A percentile compares a stretch with the other conserved stretches of the same genome.
Evolutionary conservation across 495 filamentous ascomycete genomes (phyloP).

Genomic region (Penicillium daleae): DNA sequence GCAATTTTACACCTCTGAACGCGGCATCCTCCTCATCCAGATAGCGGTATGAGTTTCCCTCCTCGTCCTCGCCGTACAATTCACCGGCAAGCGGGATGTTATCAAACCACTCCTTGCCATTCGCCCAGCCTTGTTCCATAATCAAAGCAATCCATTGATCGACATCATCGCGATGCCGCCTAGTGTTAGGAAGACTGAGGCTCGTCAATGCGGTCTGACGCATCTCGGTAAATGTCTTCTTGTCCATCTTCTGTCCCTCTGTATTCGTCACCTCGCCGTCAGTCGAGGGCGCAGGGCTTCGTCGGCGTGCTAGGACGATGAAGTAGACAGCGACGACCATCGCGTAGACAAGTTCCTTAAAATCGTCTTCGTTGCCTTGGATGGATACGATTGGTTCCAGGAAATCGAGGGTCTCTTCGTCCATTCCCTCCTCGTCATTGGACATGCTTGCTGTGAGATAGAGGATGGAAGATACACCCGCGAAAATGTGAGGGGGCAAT

Average conservation of each 20-base stretch:
- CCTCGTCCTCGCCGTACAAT: conserved; percentile 45
- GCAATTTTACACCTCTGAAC: conserved; percentile 25
- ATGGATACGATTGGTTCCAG: conserved; percentile 41
- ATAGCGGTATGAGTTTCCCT: conserved; percentile 41
- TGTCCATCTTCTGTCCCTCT: conserved; percentile 47
- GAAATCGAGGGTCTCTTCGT: conserved; percentile 44
- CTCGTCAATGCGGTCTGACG: conserved; percentile 49
- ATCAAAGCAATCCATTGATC: conserved; percentile 62
- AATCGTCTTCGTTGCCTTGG: conserved; percentile 41
- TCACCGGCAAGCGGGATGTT: conserved; percentile 53
- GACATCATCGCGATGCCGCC: conserved; percentile 55
- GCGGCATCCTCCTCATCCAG: conserved; percentile 39
- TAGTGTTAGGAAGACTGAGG: conserved; percentile 41
- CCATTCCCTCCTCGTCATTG: conserved; percentile 39
- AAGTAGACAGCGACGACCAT: conserved; percentile 71
- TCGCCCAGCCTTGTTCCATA: conserved; percentile 62
- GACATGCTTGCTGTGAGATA: conserved; percentile 41
- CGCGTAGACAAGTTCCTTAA: conserved; percentile 46
- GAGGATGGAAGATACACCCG: conserved; percentile 63
- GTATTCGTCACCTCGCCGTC: conserved; percentile 23
- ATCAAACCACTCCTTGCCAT: conserved; percentile 67
- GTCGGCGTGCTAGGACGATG: conserved; percentile 54
- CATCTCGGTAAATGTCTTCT: conserved; percentile 54
- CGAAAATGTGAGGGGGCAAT: conserved; percentile 65
- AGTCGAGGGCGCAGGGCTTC: conserved; percentile 32